Evolutionary conservation across 306 rosid genomes (phyloP), one percentile per base, ranked within the genome.

Genomic region (Dryas drummondii): DNA sequence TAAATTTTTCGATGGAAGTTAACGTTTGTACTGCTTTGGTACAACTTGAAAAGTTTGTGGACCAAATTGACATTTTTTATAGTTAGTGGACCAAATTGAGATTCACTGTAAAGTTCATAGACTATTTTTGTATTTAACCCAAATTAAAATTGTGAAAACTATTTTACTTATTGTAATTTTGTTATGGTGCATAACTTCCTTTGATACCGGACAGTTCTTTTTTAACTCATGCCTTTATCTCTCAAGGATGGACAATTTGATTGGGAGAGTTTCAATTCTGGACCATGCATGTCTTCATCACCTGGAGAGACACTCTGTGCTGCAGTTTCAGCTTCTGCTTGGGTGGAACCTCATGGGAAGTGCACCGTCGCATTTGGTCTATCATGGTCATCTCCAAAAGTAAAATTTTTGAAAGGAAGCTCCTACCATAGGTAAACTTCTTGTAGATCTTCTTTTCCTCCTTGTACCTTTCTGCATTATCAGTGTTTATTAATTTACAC

Each of bases 261-360:
- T 77, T 91, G 79, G 61, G 97, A 71, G 70, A 94, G 88, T 85
- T 89, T 90, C 76, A 78, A 75, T 80, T 89, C 89, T 65, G 97
- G 99, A 73, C 96, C 85, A 70, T 90, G 87, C 83, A 83, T 90
- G 84, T 89, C 99, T 74, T 94, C 99, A 55, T 90, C 93, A 50
- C 85, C 93, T 72, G 97, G 97, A 77, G 97, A 94, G 87, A 86
- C 97, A 9, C 88, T 84, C 17, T 94, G 99, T 81, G 97, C 97
- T 78, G 97, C 97, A 62, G 99, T 94, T 68, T 85, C 99, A 74
- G 99, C 97, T 79, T 84, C 99, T 47, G 73, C 99, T 49, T 94
- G 97, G 97, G 99, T 94, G 59, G 99, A 94, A 86, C 97, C 99
- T 78, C 97, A 92, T 87, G 97, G 99, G 86, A 94, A 90, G 80